phyloP scores from a whole-genome alignment of 2,329 filamentous ascomycete genomes.

The Botrytis byssoidea region DNA sequence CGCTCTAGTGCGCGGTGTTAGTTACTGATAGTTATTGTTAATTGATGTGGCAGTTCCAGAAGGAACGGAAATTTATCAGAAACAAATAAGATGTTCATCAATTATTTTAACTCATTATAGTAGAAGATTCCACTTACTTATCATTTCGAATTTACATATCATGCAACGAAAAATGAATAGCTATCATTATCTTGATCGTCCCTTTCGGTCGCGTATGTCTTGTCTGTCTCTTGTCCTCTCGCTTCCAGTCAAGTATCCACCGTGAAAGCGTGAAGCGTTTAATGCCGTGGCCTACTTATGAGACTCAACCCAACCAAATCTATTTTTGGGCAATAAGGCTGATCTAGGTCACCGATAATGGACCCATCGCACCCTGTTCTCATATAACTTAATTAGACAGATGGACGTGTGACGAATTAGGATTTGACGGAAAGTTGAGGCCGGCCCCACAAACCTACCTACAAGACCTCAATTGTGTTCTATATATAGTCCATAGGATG shows the following conservation, averaged over 20 bases:
- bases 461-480: neutral
- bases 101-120: neutral
- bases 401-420: too few relatives aligned
- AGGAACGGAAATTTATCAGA: too few relatives aligned
- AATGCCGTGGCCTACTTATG: neutral
- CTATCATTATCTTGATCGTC: neutral
- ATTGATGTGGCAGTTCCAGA: neutral
- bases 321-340: neutral
- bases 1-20: too few relatives aligned
- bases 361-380: neutral
- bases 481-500: neutral
- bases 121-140: neutral
- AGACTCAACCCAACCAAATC: neutral
- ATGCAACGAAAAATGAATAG: neutral
- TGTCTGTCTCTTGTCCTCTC: neutral
- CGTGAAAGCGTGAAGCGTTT: neutral
- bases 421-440: neutral
- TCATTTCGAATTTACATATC: neutral
- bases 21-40: rapidly evolving
- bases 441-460: neutral
- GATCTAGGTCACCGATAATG: neutral
- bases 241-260: neutral
- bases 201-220: neutral
- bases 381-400: too few relatives aligned
- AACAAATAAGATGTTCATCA: neutral